A percentile compares a stretch with the other conserved stretches of the same genome.
These are phyloP conservation scores for Mortierella sp. DNA, from an alignment of 371 early-diverging fungal genomes.

Conservation along the genomic window DNA sequence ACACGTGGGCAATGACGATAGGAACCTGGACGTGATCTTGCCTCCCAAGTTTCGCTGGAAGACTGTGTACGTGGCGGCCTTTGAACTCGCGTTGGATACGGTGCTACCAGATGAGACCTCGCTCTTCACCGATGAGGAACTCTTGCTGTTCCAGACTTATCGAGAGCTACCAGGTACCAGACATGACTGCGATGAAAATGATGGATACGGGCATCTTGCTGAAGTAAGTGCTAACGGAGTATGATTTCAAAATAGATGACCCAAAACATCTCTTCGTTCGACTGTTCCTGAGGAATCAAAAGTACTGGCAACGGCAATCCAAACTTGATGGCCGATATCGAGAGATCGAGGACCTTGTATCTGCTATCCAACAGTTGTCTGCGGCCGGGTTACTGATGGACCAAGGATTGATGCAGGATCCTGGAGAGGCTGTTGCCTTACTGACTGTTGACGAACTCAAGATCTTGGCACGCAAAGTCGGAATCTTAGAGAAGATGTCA, in stretches of 20 bases:
- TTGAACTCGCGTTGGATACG: conserved; percentile 64
- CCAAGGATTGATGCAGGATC: conserved; percentile 10
- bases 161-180: conserved; percentile 57
- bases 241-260: conserved; percentile 47
- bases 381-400: conserved; percentile 27
- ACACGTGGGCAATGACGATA: conserved; percentile 2
- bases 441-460: conserved; percentile 44
- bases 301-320: conserved; percentile 59
- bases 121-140: conserved; percentile 64
- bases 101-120: conserved; percentile 64
- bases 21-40: conserved; percentile 9
- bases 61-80: conserved; percentile 66
- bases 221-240: neutral
- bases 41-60: conserved; percentile 37
- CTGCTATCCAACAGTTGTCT: conserved; percentile 22
- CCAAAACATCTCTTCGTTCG: conserved; percentile 71
- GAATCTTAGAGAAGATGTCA: conserved; percentile 31
- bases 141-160: conserved; percentile 54
- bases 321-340: conserved; percentile 53
- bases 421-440: conserved; percentile 36
- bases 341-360: conserved; percentile 30
- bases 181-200: conserved; percentile 1
- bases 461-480: conserved; percentile 25
- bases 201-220: too few species aligned
- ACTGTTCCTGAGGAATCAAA: conserved; percentile 70